Base-by-base conservation (phyloP, 1,284 basidiomycete species). In the Rhodotorula sp. region DNA sequence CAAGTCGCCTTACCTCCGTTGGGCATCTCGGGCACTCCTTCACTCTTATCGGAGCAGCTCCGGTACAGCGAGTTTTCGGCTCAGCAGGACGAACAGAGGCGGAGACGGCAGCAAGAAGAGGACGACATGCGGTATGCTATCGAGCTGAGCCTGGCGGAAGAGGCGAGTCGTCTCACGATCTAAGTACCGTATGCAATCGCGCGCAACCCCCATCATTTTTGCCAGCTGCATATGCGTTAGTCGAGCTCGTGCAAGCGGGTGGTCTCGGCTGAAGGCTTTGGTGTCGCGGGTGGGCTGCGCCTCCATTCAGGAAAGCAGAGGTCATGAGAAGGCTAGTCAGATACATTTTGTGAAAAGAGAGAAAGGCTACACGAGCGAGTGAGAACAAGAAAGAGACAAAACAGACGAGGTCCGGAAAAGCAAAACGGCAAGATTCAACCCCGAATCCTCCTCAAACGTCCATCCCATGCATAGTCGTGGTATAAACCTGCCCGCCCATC, bases 41-140 rank as follows among this genome's bases (percentile, higher is more conserved):
- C 72, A 0, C 62, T 71, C 2, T 61, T 74, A 4, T 26, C 70
- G 1, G 62, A 64, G 29, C 68, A 65, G 53, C 44, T 72, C 24
- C n/a, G 62, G 1, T 20, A 24, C 7, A 66, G 68, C 18, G 45
- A 65, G 46, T 3, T 33, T 14, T 33, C 48, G 1, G 56, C 56
- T 4, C 45, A 26, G 26, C 58, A 56, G 22, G 61, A 67, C n/a
- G 66, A 48, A 22, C 61, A 64, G 29, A 57, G 46, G 15, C 46
- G 68, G 24, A 15, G 64, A 66, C 55, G 17, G 60, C 64, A 44
- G 62, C 56, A 66, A 49, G 73, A 75, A 56, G 71, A 75, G 48
- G 77, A 76, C 42, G 76, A 78, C 26, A 37, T 78, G 53, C 33
- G 66, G 20, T 75, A 73, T 37, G 77, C 75, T 10, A 60, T 78